phyloP scores from a whole-genome alignment of 2,329 filamentous ascomycete species.

The Paraphaeosphaeria minitans region DNA sequence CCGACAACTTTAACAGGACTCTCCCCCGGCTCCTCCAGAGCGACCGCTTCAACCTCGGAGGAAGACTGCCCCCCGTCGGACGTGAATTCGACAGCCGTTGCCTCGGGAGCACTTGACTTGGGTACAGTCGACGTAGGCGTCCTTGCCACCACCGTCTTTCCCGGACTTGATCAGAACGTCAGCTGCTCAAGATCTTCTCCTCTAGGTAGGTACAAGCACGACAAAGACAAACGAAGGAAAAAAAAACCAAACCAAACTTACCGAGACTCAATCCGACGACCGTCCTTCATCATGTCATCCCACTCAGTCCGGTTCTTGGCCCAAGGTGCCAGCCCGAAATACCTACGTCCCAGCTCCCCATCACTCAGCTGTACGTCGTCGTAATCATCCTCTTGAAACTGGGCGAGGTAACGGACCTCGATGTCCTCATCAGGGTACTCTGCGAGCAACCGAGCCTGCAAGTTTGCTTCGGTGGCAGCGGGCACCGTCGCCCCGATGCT shows the following conservation, averaged over 20 bases:
- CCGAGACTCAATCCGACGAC: not conserved
- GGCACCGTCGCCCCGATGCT: not conserved
- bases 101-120: no score
- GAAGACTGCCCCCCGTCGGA: no score
- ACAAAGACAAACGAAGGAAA: no score
- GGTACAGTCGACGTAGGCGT: not conserved
- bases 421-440: not conserved
- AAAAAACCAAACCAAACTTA: no score
- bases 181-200: not conserved
- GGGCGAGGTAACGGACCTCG: not conserved
- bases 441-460: not conserved
- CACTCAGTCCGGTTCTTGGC: not conserved
- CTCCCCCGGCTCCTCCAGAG: not conserved
- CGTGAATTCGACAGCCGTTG: no score
- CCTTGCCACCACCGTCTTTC: not conserved
- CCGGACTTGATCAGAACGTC: not conserved
- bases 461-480: not conserved
- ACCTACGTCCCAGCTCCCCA: not conserved
- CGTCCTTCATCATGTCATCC: not conserved
- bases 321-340: not conserved
- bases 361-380: not conserved
- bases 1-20: no score
- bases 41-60: not conserved
- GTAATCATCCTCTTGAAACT: not conserved
- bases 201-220: not conserved